Conservation (phyloP, 176 grass and related monocot species). For the Oryza meridionalis region DNA sequence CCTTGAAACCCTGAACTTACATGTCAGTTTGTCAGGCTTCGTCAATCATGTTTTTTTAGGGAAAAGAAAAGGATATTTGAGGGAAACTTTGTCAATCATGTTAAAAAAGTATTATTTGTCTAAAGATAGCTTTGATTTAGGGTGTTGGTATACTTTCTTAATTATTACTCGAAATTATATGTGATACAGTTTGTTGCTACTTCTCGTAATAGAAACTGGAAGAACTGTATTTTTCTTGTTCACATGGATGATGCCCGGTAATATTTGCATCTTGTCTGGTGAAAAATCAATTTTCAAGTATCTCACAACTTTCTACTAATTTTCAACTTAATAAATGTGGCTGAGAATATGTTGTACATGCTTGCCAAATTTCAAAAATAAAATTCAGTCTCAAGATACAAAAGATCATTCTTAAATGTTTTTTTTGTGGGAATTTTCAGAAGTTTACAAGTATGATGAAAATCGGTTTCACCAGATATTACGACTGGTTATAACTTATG, state of each 20-base stretch:
- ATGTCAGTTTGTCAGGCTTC: conserved; percentile 4
- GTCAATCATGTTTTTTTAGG: conserved; percentile 7
- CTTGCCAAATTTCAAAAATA: neutral
- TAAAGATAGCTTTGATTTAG: neutral
- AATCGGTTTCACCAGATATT: neutral
- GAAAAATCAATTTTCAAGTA: neutral
- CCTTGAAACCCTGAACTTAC: neutral
- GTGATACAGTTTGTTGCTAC: conserved; percentile 1
- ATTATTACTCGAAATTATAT: conserved; percentile 20
- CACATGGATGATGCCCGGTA: neutral
- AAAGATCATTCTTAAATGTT: neutral
- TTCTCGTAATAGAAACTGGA: neutral
- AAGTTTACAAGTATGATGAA: neutral
- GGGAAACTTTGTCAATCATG: conserved; percentile 1
- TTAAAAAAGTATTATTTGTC: neutral
- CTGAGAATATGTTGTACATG: neutral
- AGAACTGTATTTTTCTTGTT: conserved; percentile 1
- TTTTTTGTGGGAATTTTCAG: neutral
- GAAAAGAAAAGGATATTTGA: neutral
- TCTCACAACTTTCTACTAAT: neutral
- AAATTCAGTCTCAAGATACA: neutral
- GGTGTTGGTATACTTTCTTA: neutral
- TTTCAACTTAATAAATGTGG: neutral
- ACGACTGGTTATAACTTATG: neutral
- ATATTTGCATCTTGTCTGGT: neutral